phyloP scores from a whole-genome alignment of 495 filamentous ascomycete genomes.

The Penicillium silybi region DNA sequence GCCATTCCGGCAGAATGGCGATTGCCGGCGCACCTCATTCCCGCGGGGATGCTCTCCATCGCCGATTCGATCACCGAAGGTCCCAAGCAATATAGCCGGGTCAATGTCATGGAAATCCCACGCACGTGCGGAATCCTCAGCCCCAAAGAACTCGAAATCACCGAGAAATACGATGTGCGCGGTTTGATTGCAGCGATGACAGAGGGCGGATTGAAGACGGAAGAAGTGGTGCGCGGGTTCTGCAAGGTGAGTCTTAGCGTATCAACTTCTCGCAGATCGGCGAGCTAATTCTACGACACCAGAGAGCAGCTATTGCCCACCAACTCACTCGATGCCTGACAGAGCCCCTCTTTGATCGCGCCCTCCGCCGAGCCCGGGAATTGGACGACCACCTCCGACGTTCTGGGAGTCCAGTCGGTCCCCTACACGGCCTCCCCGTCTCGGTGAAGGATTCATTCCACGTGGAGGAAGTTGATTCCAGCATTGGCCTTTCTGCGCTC shows the following conservation, averaged over 20 bases:
- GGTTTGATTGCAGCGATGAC: conserved; percentile 46
- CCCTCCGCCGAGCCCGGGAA: conserved; percentile 51
- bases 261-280: neutral
- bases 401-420: conserved; percentile 51
- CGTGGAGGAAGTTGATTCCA: conserved; percentile 53
- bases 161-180: conserved; percentile 52
- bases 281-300: neutral
- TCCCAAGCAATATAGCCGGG: conserved; percentile 26
- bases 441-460: conserved; percentile 65
- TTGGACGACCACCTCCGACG: conserved; percentile 53
- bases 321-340: conserved; percentile 63
- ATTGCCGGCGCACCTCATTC: conserved; percentile 30
- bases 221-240: conserved; percentile 56
- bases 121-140: conserved; percentile 49
- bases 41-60: conserved; percentile 37
- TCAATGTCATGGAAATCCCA: conserved; percentile 45
- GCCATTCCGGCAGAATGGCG: conserved; percentile 48
- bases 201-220: conserved; percentile 41
- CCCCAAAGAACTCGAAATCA: conserved; percentile 52
- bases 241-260: conserved; percentile 45
- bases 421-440: conserved; percentile 66
- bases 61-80: conserved; percentile 39
- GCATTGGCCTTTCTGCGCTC: conserved; percentile 55
- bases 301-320: conserved; percentile 57
- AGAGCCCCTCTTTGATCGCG: conserved; percentile 62